Evolutionary conservation across 371 early-diverging fungal genomes (phyloP), one percentile per base, ranked within the genome.

Genomic region (Apophysomyces ossiformis): DNA sequence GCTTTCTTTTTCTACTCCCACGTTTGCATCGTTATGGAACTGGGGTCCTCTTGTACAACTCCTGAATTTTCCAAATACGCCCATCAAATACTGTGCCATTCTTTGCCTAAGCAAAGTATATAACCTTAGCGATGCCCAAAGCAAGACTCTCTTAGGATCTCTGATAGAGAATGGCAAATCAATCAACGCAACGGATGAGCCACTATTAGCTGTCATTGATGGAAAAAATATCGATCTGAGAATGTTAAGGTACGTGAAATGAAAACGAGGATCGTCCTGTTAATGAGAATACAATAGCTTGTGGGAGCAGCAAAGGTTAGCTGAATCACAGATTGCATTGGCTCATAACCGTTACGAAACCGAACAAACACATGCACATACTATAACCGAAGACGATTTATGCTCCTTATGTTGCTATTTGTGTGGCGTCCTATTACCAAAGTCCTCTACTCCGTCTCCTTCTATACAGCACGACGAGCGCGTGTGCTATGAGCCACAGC

Each of bases 31-130:
- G 13, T 63, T 91, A 11, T 87, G 89, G 86, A 85, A 89, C 65
- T 89, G 89, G 89, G 83, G 84, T 8, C 84, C 90, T 7, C 58
- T 90, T 4, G 87, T 85, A 66, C 77, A 77, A 69, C 58, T 89
- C 21, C 72, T 91, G 16, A 64, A 70, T 46, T 78, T 74, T 62
- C 74, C 77, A 16, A 75, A 87, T 68, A 73, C 74, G 13, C 60
- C 68, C 39, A 58, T 86, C 64, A 85, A 84, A 47, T 88, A 86
- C 63, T 69, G 84, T 16, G 67, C 83, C 8, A 71, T 86, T 21
- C 75, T 82, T n/a, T 87, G 88, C 63, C 73, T 88, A 32, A 69
- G 76, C 63, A 82, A 81, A 63, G 83, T 82, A 0, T 84, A 85
- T 61, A 78, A 77, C 16, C 69, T 88, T 38, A 82, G 84, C 63